Evolutionary conservation across 495 filamentous ascomycete species (phyloP), one percentile per base, ranked within the genome.

Genomic region (Chaetomidium leptoderma): DNA sequence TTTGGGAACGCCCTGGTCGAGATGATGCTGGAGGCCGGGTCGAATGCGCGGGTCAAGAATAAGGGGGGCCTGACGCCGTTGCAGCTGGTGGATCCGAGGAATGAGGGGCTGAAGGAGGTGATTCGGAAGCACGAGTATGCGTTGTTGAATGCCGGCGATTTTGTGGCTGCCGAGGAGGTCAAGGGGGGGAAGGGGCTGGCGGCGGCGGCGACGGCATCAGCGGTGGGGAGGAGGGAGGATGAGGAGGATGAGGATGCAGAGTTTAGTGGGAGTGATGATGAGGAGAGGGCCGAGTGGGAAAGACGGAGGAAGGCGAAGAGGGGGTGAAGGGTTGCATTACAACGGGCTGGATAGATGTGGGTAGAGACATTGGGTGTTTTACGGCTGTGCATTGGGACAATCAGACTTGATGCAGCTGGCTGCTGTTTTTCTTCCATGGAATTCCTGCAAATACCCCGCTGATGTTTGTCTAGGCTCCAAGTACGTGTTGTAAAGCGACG

Each of bases 21-120:
- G 57, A 91, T 98, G 82, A 86, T 97, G 81, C 81, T 95, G 53
- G 93, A 98, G 69, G 93, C 93, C 44, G 93, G 93, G 36, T 70
- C 64, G 17, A 74, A 53, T 64, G 65, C 74, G 47, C 67, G 77
- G 21, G 27, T 70, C 42, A 72, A 72, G 66, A 92, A 92, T 67
- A 89, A 89, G 68, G 85, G 82, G 6, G 84, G 83, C 35, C 74
- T 89, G 53, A 86, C 82, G 52, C 78, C 89, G 21, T 60, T 79
- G 56, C 86, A 90, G 65, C 76, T 92, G 19, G 85, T 84, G 27
- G 89, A 92, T 67, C 85, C 86, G 21, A 65, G 87, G 50, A 92
- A 96, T 61, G 66, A 66, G 43, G 82, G 80, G 33, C 79, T 97
- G 47, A 79, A 82, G 64, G 76, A 78, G 52, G 68, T 83, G 26